Conservation (phyloP, 306 rosid species). For the Cyamopsis tetragonoloba region DNA sequence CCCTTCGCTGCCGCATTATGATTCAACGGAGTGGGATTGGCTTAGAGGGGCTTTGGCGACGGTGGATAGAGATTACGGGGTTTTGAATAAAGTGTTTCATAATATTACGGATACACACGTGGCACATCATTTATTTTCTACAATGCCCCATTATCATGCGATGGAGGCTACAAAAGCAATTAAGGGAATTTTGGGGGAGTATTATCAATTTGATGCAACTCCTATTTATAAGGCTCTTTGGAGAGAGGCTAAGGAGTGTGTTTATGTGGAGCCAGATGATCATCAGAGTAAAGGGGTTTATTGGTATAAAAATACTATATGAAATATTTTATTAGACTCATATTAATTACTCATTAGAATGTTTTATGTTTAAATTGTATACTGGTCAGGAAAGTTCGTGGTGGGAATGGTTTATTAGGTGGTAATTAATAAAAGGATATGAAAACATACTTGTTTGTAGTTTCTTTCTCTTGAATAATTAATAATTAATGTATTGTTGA, state of each 20-base stretch:
- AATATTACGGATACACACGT: constrained; percentile 34
- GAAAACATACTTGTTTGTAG: too few relatives aligned
- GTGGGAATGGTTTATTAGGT: too few relatives aligned
- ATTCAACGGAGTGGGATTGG: constrained; percentile 36
- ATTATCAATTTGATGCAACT: constrained; percentile 67
- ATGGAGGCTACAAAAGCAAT: constrained; percentile 82
- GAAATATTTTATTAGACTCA: too few relatives aligned
- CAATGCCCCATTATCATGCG: constrained; percentile 83
- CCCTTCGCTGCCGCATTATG: constrained; percentile 32
- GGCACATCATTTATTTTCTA: constrained; percentile 52
- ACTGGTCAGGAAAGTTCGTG: too few relatives aligned
- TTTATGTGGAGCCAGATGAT: constrained; percentile 66
- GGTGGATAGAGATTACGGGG: constrained; percentile 29
- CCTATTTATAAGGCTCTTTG: constrained; percentile 62
- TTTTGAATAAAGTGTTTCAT: constrained; percentile 26
- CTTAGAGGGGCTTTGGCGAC: constrained; percentile 29
- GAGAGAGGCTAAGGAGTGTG: constrained; percentile 76
- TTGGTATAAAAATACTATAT: constrained; percentile 70
- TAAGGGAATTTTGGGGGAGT: constrained; percentile 63
- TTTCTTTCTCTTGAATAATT: too few relatives aligned
- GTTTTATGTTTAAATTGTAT: too few relatives aligned
- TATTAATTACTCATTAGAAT: too few relatives aligned
- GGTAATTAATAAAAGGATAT: too few relatives aligned
- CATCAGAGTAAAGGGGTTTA: constrained; percentile 47
- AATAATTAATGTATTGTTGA: too few relatives aligned